Percentiles rank a stretch among this genome's conserved stretches.
phyloP scores from a whole-genome alignment of 192 early-diverging fungal genomes.

The Backusella circina region DNA sequence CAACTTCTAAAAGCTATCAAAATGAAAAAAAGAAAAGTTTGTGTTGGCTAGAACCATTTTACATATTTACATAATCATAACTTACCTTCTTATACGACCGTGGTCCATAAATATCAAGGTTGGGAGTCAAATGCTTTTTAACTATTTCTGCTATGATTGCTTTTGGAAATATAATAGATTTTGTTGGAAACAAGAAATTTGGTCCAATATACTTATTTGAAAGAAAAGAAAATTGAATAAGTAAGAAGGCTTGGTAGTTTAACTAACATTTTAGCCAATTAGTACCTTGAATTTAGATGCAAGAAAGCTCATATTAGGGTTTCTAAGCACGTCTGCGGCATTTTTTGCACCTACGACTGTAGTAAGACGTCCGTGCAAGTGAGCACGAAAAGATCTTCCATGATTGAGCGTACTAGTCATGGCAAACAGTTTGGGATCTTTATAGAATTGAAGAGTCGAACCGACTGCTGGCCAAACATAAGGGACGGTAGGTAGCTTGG shows the following conservation, averaged over 20 bases:
- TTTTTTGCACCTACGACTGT: background rate
- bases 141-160: fast-evolving
- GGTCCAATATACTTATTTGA: background rate
- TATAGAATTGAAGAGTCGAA: background rate
- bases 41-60: background rate
- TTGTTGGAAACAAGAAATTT: background rate
- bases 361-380: background rate
- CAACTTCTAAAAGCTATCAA: background rate
- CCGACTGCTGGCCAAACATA: conserved; percentile 10
- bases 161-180: background rate
- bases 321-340: background rate
- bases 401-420: background rate
- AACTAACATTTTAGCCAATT: background rate
- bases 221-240: background rate
- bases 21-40: background rate
- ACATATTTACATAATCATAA: background rate
- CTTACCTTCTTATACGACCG: background rate
- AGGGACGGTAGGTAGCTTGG: background rate
- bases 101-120: background rate
- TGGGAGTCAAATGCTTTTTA: background rate
- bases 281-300: background rate
- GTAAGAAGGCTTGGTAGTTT: background rate
- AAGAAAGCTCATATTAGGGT: background rate
- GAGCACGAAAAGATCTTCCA: conserved; percentile 5
- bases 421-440: background rate